Percentiles rank a stretch among this genome's conserved stretches.
phyloP scores from a whole-genome alignment of 768 basidiomycete genomes.

The Lactarius sp. region DNA sequence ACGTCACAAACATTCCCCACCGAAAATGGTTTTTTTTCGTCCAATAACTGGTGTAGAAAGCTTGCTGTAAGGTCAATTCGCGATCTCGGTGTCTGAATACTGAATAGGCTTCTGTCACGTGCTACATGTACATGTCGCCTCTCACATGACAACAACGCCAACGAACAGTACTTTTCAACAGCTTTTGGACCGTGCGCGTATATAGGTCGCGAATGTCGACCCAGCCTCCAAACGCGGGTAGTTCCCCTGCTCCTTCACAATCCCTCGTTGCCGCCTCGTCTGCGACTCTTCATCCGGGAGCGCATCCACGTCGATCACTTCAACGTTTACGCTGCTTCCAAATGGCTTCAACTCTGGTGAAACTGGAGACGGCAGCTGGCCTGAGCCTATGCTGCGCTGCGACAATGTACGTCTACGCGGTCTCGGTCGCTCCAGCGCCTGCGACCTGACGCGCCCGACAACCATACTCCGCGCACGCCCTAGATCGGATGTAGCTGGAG shows the following conservation, averaged over 20 bases:
- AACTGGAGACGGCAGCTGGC: conserved; percentile 20
- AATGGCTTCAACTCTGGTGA: conserved; percentile 5
- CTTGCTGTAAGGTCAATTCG: too few relatives aligned
- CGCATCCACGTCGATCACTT: conserved; percentile 23
- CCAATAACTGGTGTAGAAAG: too few relatives aligned
- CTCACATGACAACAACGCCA: too few relatives aligned
- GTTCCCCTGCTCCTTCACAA: background rate
- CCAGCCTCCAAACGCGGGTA: conserved; percentile 4
- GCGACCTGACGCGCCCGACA: conserved; percentile 14
- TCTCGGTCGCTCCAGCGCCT: conserved; percentile 5
- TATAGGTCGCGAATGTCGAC: background rate
- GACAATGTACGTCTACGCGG: conserved; percentile 18
- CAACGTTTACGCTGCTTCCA: background rate
- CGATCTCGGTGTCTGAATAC: too few relatives aligned
- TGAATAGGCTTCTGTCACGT: too few relatives aligned
- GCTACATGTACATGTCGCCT: too few relatives aligned
- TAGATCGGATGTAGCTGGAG: conserved; percentile 18
- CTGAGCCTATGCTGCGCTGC: conserved; percentile 15
- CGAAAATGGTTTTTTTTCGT: too few relatives aligned
- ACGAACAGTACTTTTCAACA: conserved; percentile 5
- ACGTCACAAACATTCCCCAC: too few relatives aligned
- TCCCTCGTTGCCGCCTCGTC: background rate
- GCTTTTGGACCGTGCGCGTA: conserved; percentile 23
- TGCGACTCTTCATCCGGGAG: conserved; percentile 7
- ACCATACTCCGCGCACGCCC: conserved; percentile 17